Evolutionary conservation across 306 rosid genomes (phyloP).

Genomic region (Betula pendula): DNA sequence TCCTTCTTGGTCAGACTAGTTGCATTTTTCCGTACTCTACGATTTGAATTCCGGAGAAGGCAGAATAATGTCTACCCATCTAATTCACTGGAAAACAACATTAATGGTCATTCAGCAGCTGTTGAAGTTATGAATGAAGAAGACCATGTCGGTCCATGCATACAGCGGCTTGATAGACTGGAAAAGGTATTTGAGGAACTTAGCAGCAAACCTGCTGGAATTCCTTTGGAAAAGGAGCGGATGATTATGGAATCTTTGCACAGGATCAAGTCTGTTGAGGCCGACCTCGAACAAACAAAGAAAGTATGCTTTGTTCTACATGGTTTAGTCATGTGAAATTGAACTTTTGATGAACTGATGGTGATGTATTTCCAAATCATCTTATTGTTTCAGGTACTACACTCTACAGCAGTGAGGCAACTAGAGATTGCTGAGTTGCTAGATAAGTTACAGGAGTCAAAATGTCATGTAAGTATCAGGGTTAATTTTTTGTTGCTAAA

Average conservation of each 20-base stretch:
- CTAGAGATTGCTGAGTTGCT: slow-evolving; percentile 70
- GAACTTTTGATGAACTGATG: slow-evolving; percentile 10
- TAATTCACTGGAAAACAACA: slow-evolving; percentile 33
- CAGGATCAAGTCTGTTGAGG: slow-evolving; percentile 85
- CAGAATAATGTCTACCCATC: slow-evolving; percentile 66
- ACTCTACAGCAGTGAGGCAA: slow-evolving; percentile 70
- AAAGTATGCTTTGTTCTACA: slow-evolving; percentile 52
- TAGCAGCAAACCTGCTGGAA: slow-evolving; percentile 64
- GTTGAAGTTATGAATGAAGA: slow-evolving; percentile 52
- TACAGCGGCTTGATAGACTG: slow-evolving; percentile 74
- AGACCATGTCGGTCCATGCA: slow-evolving; percentile 61
- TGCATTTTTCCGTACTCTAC: slow-evolving; percentile 43
- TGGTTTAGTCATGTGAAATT: slow-evolving; percentile 6
- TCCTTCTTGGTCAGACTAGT: slow-evolving; percentile 56
- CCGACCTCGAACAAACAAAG: slow-evolving; percentile 90
- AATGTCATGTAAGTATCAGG: slow-evolving; percentile 57
- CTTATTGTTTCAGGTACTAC: slow-evolving; percentile 57
- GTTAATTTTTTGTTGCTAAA: neutral
- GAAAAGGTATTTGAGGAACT: slow-evolving; percentile 67
- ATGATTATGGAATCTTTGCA: slow-evolving; percentile 82
- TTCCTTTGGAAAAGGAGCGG: slow-evolving; percentile 83
- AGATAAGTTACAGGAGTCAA: slow-evolving; percentile 63
- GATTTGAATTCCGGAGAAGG: slow-evolving; percentile 65
- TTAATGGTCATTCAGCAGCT: slow-evolving; percentile 42
- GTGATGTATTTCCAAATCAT: slow-evolving; percentile 9